A percentile compares a stretch with the other conserved stretches of the same genome.
These are phyloP conservation scores for Microcyclosporella mali DNA, from an alignment of 2,329 filamentous ascomycete genomes.

Conservation along the genomic window DNA sequence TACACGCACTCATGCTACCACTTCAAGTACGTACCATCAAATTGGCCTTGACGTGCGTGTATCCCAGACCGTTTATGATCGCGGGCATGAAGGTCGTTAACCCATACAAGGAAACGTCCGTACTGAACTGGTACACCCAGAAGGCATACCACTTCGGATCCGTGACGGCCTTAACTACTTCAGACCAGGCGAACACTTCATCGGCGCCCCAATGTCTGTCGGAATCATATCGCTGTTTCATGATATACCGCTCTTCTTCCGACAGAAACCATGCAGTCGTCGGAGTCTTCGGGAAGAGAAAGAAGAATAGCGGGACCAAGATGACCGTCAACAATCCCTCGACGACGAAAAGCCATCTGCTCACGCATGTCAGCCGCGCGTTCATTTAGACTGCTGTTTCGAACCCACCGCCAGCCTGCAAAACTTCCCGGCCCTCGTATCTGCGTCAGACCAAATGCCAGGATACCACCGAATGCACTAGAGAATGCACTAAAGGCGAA, in stretches of 20 bases:
- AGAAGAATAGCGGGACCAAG: conserved; percentile 6
- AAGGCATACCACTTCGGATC: conserved; percentile 8
- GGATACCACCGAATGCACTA: conserved; percentile 7
- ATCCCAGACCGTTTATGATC: conserved; percentile 4
- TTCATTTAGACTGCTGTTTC: neutral
- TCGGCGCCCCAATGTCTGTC: conserved; percentile 2
- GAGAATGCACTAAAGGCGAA: conserved; percentile 8
- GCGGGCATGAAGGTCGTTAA: conserved; percentile 7
- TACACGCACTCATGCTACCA: neutral
- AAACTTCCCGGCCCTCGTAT: conserved; percentile 5
- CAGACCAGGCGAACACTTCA: conserved; percentile 3
- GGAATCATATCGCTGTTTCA: conserved; percentile 1
- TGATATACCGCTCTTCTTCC: neutral
- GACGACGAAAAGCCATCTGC: conserved; percentile 6
- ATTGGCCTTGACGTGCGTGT: conserved; percentile 3
- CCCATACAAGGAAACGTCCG: conserved; percentile 6
- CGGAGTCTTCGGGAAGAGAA: conserved; percentile 5
- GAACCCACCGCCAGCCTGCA: conserved; percentile 6
- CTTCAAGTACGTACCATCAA: conserved; percentile 1
- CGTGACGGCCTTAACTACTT: neutral
- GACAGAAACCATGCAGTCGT: conserved; percentile 4
- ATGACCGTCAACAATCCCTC: conserved; percentile 4
- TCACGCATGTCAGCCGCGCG: neutral
- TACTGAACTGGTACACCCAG: conserved; percentile 7
- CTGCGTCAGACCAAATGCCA: conserved; percentile 6